Evolutionary conservation across 208 protist species (phyloP).

Genomic region (Leptomonas pyrrhocoris): DNA sequence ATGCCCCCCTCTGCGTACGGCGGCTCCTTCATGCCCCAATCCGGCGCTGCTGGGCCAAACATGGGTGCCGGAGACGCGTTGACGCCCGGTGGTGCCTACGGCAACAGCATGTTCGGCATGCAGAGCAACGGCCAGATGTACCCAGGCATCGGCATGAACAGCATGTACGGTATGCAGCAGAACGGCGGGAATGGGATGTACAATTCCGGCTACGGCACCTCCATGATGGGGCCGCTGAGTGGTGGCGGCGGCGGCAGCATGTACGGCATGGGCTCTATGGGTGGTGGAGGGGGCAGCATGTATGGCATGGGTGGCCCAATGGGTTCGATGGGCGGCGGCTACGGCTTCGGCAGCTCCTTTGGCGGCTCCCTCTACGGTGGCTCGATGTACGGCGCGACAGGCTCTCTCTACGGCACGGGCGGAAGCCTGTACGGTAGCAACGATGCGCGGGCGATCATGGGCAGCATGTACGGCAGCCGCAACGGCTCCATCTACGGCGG

Average conservation of each 20-base stretch:
- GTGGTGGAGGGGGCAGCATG: slow-evolving; percentile 20
- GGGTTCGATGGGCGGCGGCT: slow-evolving; percentile 26
- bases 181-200: slow-evolving; percentile 17
- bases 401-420: slow-evolving; percentile 47
- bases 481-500: slow-evolving; percentile 31
- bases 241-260: slow-evolving; percentile 23
- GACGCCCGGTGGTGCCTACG: neutral
- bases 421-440: slow-evolving; percentile 49
- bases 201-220: slow-evolving; percentile 23
- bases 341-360: slow-evolving; percentile 33
- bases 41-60: neutral
- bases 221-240: slow-evolving; percentile 15
- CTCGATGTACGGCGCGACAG: slow-evolving; percentile 35
- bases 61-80: neutral
- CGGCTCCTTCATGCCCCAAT: slow-evolving; percentile 11
- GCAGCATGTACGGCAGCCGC: slow-evolving; percentile 51
- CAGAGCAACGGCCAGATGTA: slow-evolving; percentile 29
- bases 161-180: slow-evolving; percentile 31
- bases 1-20: neutral
- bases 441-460: slow-evolving; percentile 30
- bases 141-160: slow-evolving; percentile 22
- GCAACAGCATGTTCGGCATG: slow-evolving; percentile 32
- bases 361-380: slow-evolving; percentile 48
- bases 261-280: slow-evolving; percentile 29
- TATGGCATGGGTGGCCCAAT: too few species aligned